A percentile compares a stretch with the other conserved stretches of the same genome.
phyloP scores from a whole-genome alignment of 768 basidiomycete genomes.

The Gautieria morchelliformis region DNA sequence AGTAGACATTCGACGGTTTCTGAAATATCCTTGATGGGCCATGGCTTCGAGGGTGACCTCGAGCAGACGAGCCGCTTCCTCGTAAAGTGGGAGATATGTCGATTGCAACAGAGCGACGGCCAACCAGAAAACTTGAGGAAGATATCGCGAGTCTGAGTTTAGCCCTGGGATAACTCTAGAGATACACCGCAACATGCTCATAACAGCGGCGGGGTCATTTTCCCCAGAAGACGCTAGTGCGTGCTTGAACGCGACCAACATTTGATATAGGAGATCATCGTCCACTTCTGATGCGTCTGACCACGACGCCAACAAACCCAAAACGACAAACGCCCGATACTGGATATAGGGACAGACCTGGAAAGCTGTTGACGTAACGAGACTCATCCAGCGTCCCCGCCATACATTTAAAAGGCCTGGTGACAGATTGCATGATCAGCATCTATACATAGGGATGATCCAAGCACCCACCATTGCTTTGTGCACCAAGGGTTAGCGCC shows the following conservation, averaged over 20 bases:
- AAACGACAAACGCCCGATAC: constrained; percentile 73
- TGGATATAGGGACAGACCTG: constrained; percentile 85
- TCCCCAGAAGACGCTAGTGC: constrained; percentile 63
- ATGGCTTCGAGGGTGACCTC: constrained; percentile 56
- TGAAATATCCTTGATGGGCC: constrained; percentile 50
- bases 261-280: constrained; percentile 89
- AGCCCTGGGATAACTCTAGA: constrained; percentile 68
- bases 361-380: constrained; percentile 83
- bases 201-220: constrained; percentile 58
- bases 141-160: constrained; percentile 58
- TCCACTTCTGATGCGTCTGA: constrained; percentile 56
- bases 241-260: constrained; percentile 76
- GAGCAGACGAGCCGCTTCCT: constrained; percentile 61
- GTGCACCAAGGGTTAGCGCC: constrained; percentile 55
- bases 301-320: constrained; percentile 64
- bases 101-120: constrained; percentile 77
- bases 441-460: constrained; percentile 9
- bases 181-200: constrained; percentile 85
- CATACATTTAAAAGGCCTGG: constrained; percentile 76
- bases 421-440: constrained; percentile 2
- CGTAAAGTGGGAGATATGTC: constrained; percentile 56
- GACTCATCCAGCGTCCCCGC: constrained; percentile 89
- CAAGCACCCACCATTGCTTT: constrained; percentile 49
- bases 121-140: constrained; percentile 76
- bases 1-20: constrained; percentile 38